Evolutionary conservation across 441 rosid genomes (phyloP), one percentile per base, ranked within the genome.

Genomic region (Bruguiera hainesii): DNA sequence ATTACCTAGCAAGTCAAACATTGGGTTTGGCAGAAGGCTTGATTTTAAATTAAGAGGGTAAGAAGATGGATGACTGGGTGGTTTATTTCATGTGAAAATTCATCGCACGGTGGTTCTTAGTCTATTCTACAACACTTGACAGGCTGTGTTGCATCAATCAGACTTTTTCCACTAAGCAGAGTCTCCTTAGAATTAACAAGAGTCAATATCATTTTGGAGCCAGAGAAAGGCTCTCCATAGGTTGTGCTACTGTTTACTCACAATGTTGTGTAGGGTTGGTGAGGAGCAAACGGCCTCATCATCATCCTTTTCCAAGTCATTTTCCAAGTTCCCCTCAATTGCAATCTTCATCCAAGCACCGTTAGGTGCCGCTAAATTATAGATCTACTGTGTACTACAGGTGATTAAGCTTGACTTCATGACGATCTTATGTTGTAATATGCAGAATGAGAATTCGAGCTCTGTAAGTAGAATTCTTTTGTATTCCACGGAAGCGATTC

Each of bases 201-300:
- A 71, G 67, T 61, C 56, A 71, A 46, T 42, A 35, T 59, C 64
- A 56, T 26, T 53, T 49, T 30, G 28, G 23, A 19, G 19, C 30
- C 19, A 31, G 46, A 2, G 63, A n/a, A 39, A 39, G 63, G 53
- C 21, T 19, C n/a, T 60, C 57, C 7, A 70, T 60, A 56, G 57
- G 49, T 29, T 15, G 46, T 42, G 23, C 37, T 11, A 69, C 37
- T 64, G 7, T 46, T 59, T 21, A 19, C 21, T 59, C 73, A 55
- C 81, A 69, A 63, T 61, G 66, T 59, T 69, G 77, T 81, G 85
- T 79, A 73, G 73, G 88, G 86, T 87, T 71, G 87, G 82, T 79
- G 73, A 83, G 89, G 63, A 58, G 80, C 85, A 81, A 69, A 68
- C 53, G 49, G 73, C 82, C 85, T 76, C 67, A 61, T 74, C 84